Conservation (phyloP, 2,329 filamentous ascomycete genomes). For the Cladophialophora chaetospira region DNA sequence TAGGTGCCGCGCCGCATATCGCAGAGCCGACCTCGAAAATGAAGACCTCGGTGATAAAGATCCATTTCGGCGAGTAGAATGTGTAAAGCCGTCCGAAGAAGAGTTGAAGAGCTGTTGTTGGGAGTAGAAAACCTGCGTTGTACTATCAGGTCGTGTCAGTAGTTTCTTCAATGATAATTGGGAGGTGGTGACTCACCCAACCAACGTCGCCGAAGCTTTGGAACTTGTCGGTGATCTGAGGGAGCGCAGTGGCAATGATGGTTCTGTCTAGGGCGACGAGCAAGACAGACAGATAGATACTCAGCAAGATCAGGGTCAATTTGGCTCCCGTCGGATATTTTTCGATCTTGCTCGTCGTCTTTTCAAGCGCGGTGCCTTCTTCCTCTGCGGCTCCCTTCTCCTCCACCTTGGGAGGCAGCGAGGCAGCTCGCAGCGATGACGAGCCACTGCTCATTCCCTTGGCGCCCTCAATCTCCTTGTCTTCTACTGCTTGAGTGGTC, state of each 20-base stretch:
- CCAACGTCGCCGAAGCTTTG: conserved; percentile 50
- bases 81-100: conserved; percentile 49
- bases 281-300: conserved; percentile 10
- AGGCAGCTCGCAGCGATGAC: too few species aligned
- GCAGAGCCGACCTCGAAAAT: conserved; percentile 48
- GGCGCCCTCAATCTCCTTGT: too few species aligned
- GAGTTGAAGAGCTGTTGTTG: conserved; percentile 40
- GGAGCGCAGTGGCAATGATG: conserved; percentile 51
- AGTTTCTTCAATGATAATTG: background rate
- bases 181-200: conserved; percentile 49
- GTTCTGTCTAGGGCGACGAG: conserved; percentile 26
- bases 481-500: too few species aligned
- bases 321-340: conserved; percentile 7
- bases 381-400: background rate
- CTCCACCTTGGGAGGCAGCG: too few species aligned
- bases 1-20: conserved; percentile 44
- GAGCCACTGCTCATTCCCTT: too few species aligned
- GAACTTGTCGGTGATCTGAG: conserved; percentile 52
- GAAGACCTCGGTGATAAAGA: conserved; percentile 43
- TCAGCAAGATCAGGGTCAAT: background rate
- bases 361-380: background rate
- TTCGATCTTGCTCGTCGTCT: conserved; percentile 12
- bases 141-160: conserved; percentile 5
- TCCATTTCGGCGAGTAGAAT: conserved; percentile 48
- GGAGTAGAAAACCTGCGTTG: conserved; percentile 8